phyloP scores from a whole-genome alignment of 2,329 filamentous ascomycete genomes.

The Colletotrichum sp. region DNA sequence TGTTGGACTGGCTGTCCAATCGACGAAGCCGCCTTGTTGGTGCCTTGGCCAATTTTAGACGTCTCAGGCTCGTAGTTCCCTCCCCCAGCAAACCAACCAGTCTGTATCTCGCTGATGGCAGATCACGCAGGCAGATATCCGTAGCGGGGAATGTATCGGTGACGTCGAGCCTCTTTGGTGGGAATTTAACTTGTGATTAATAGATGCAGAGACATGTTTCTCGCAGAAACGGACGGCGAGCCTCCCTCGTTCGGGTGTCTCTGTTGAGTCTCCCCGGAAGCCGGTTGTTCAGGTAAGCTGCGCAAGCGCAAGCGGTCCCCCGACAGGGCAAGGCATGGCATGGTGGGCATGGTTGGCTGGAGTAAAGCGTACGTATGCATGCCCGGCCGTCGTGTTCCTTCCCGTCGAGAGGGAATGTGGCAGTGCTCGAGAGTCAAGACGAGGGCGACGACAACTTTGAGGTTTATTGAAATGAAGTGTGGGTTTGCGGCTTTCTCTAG shows the following conservation, averaged over 20 bases:
- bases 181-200: background rate
- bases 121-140: background rate
- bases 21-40: background rate
- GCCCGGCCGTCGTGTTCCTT: background rate
- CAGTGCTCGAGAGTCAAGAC: conserved; percentile 12
- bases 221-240: background rate
- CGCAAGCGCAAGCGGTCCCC: background rate
- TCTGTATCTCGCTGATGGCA: background rate
- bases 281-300: background rate
- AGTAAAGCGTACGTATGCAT: conserved; percentile 8
- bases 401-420: background rate
- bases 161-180: conserved; percentile 8
- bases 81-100: background rate
- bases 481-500: background rate
- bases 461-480: background rate
- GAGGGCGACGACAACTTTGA: background rate
- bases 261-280: background rate
- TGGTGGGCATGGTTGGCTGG: background rate
- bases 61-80: conserved; percentile 12
- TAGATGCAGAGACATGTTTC: background rate
- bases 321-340: background rate
- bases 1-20: background rate
- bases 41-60: conserved; percentile 12
- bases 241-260: background rate
- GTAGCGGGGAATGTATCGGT: background rate